These are phyloP conservation scores for Tillandsia fasciculata DNA, from an alignment of 176 grass and related monocot species.

Conservation along the genomic window DNA sequence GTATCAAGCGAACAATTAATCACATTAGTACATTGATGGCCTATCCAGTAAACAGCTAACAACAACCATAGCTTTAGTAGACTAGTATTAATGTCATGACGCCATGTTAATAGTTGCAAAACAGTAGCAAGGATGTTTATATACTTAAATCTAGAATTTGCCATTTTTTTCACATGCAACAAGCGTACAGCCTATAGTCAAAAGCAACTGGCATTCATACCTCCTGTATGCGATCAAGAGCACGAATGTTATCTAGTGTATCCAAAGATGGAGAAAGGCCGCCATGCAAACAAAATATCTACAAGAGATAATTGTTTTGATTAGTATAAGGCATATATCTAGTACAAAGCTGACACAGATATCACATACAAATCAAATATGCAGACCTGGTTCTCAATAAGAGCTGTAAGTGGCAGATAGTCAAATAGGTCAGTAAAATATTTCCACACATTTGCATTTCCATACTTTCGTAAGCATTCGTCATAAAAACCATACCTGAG, in stretches of 20 bases:
- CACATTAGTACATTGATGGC: too few relatives aligned
- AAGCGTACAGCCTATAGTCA: too few relatives aligned
- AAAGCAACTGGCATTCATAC: conserved; percentile 22
- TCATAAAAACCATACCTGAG: conserved; percentile 97
- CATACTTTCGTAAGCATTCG: conserved; percentile 98
- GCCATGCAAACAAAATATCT: conserved; percentile 98
- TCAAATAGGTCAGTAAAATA: conserved; percentile 97
- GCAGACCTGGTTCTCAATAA: conserved; percentile 95
- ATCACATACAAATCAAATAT: not conserved
- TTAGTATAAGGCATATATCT: conserved; percentile 1
- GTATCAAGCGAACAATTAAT: too few relatives aligned
- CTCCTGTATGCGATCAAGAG: conserved; percentile 97
- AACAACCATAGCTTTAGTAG: not conserved
- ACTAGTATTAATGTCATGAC: too few relatives aligned
- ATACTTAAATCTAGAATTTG: too few relatives aligned
- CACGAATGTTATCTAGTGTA: conserved; percentile 90
- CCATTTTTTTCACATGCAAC: too few relatives aligned
- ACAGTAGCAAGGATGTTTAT: too few relatives aligned
- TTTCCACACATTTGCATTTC: conserved; percentile 99
- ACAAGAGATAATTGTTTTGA: not conserved
- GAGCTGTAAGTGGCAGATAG: conserved; percentile 96
- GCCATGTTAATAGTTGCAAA: too few relatives aligned
- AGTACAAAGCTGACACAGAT: not conserved
- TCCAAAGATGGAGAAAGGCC: conserved; percentile 98
- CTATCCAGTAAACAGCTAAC: not conserved